Base-by-base conservation (phyloP, 2,329 filamentous ascomycete genomes). In the Emmonsiellopsis sp. region DNA sequence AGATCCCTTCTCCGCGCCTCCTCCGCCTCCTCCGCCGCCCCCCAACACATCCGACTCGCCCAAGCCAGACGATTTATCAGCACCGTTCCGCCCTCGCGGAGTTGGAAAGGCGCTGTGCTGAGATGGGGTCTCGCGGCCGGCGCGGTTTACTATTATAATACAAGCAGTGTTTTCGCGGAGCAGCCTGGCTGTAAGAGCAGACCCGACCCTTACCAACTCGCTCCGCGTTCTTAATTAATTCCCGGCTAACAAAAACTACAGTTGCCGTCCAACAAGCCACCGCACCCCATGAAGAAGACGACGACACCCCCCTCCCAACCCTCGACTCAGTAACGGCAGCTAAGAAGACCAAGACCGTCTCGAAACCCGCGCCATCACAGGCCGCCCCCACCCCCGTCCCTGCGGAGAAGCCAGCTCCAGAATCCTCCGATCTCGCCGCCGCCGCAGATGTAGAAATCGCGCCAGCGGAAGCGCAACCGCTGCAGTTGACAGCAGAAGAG, bases 141-240 rank as follows among this genome's bases (percentile, higher is more conserved):
- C 16, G 83, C 85, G 45, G 74, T 97, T 49, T 98, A 97, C 75
- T 96, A 88, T 72, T 98, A 97, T 72, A 95, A 90, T 76, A 96
- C 90, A 7, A 92, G 86, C 65, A 81, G 84, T 52, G 77, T 89
- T 20, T 97, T 97, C 70, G 87, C 90, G 13, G 89, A 96, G 63
- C 86, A 94, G 70, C 81, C 84, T 37, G 72, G 80, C 62, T 79
- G 90, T 95, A 79, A 61, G 86, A 5, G 10, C 32, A 8, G 13
- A 16, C 11, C 45, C 20, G 20, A 52, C n/a, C 51, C n/a, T n/a
- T 53, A 34, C 10, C 20, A n/a, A n/a, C 15, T 2, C 26, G 13
- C 4, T 15, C 11, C 31, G 15, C 15, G 20, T 30, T n/a, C 44
- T 37, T 20, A 30, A 26, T 1, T 26, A 26, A 26, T 26, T 26